Evolutionary conservation across 495 filamentous ascomycete genomes (phyloP).

Genomic region (Emericellopsis terricola): DNA sequence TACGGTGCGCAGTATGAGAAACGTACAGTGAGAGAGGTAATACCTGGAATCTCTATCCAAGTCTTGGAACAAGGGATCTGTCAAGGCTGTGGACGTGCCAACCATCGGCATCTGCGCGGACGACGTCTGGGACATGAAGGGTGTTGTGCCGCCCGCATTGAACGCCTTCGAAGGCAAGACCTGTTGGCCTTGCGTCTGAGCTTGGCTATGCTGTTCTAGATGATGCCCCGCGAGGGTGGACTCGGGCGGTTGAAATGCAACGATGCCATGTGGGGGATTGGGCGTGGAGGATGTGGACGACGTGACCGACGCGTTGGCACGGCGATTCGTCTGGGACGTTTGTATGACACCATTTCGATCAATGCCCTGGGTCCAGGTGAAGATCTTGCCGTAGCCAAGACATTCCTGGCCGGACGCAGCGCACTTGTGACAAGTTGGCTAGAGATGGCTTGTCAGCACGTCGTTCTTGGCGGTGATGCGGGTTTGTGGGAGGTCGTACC

Average conservation of each 20-base stretch:
- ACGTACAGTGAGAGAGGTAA: constrained; percentile 4
- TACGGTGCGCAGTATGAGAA: no score
- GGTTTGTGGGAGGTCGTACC: no score
- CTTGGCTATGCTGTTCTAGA: background rate
- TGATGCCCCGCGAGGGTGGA: background rate
- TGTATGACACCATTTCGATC: background rate
- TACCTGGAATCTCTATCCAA: constrained; percentile 3
- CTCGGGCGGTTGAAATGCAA: background rate
- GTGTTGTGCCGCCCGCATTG: no score
- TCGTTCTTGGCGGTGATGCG: no score
- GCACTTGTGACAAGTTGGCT: constrained; percentile 30
- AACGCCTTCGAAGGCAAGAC: background rate
- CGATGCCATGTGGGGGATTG: background rate
- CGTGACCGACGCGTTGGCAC: no score
- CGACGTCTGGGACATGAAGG: no score
- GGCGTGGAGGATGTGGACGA: background rate
- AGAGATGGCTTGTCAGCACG: no score
- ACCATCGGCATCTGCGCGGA: no score
- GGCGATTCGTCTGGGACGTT: no score
- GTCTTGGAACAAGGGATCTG: constrained; percentile 4
- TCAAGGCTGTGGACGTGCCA: no score
- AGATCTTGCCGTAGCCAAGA: constrained; percentile 23
- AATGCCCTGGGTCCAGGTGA: constrained; percentile 21
- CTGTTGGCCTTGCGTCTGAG: background rate
- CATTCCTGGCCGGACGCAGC: constrained; percentile 26